Percentiles rank a stretch among this genome's conserved stretches.
phyloP scores from a whole-genome alignment of 2,329 filamentous ascomycete genomes.

The Trichoderma atroviride region DNA sequence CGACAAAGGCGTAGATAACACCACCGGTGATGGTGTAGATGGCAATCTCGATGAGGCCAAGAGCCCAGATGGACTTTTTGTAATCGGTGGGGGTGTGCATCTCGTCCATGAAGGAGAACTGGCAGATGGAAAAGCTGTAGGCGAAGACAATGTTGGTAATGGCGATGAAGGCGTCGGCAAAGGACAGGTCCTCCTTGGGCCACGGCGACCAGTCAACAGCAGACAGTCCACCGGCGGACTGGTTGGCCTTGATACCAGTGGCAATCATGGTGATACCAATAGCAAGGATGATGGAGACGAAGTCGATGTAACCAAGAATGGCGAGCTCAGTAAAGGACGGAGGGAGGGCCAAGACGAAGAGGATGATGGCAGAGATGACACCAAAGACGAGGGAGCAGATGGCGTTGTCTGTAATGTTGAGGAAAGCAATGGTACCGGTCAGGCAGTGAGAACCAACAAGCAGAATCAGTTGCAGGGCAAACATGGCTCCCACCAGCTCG shows the following conservation, averaged over 20 bases:
- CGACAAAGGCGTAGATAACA: constrained; percentile 71
- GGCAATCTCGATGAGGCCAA: constrained; percentile 62
- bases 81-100: constrained; percentile 54
- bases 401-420: constrained; percentile 61
- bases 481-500: constrained; percentile 63
- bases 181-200: constrained; percentile 48
- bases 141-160: constrained; percentile 72
- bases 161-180: constrained; percentile 61
- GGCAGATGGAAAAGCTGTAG: constrained; percentile 60
- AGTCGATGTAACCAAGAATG: constrained; percentile 57
- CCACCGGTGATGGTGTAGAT: constrained; percentile 70
- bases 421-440: constrained; percentile 70
- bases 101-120: constrained; percentile 58
- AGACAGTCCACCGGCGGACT: constrained; percentile 38
- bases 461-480: constrained; percentile 67
- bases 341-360: constrained; percentile 50
- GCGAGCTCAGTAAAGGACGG: constrained; percentile 54
- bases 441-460: constrained; percentile 72
- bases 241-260: constrained; percentile 53
- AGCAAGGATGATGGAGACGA: constrained; percentile 63
- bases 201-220: constrained; percentile 48
- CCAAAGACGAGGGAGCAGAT: constrained; percentile 51
- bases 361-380: constrained; percentile 50
- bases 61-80: constrained; percentile 59
- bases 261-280: constrained; percentile 69